Percentiles rank a stretch among this genome's conserved stretches.
Evolutionary conservation across 257 asterid species (phyloP).

Genomic region (Rubia yunnanensis): DNA sequence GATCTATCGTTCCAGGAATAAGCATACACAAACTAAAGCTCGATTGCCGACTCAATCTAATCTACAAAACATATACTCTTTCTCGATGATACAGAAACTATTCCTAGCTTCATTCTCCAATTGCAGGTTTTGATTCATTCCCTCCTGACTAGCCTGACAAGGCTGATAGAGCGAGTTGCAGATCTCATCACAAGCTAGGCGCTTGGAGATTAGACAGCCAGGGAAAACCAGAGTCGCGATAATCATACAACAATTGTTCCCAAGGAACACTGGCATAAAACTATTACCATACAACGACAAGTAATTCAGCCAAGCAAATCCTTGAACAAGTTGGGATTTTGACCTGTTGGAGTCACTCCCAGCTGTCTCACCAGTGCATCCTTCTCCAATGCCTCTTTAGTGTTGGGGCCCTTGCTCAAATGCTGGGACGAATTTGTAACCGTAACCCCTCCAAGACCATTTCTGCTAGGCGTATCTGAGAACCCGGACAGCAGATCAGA

Average conservation of each 20-base stretch:
- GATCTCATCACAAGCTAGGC: background rate
- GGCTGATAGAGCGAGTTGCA: background rate
- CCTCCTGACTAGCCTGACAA: background rate
- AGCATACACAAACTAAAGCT: background rate
- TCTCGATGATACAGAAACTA: constrained; percentile 6
- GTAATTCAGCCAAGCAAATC: constrained; percentile 61
- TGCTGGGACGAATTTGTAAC: constrained; percentile 23
- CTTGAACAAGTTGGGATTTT: constrained; percentile 79
- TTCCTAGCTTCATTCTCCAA: constrained; percentile 1
- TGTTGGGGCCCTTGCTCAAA: constrained; percentile 56
- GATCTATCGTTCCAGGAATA: background rate
- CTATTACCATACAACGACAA: background rate
- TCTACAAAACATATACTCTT: constrained; percentile 15
- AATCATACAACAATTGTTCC: constrained; percentile 8
- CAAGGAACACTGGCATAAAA: background rate
- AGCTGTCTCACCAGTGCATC: constrained; percentile 89
- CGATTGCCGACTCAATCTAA: constrained; percentile 2
- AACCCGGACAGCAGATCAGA: constrained; percentile 15
- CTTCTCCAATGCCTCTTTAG: constrained; percentile 69
- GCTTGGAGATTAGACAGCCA: background rate
- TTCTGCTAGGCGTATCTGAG: constrained; percentile 22
- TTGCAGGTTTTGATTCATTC: background rate
- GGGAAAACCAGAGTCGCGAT: background rate
- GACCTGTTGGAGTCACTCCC: constrained; percentile 83
- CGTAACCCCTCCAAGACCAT: constrained; percentile 33